Percentiles rank a stretch among this genome's conserved stretches.
phyloP scores from a whole-genome alignment of 2,329 filamentous ascomycete genomes.

The Daldinia sp. region DNA sequence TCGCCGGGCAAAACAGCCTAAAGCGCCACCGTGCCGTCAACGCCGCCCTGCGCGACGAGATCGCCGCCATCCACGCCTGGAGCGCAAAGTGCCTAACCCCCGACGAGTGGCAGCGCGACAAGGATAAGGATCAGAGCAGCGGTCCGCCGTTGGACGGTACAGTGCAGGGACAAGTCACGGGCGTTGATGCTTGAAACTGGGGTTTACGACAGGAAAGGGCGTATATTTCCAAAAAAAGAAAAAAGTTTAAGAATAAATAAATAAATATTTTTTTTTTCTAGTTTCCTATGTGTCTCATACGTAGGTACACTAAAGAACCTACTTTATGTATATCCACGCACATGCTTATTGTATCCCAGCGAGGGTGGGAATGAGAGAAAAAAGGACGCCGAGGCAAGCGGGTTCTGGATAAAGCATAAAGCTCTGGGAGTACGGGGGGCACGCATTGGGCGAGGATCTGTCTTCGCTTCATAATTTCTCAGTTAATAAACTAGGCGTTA shows the following conservation, averaged over 20 bases:
- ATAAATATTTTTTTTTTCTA: background rate
- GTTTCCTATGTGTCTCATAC: no score
- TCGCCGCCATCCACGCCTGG: conserved; percentile 92
- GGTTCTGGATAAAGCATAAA: background rate
- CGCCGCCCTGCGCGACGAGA: conserved; percentile 81
- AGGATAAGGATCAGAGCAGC: conserved; percentile 38
- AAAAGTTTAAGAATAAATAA: background rate
- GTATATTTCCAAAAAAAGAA: no score
- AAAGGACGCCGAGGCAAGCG: background rate
- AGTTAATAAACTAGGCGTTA: conserved; percentile 25
- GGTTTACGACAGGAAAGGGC: no score
- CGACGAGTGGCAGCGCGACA: conserved; percentile 82
- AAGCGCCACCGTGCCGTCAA: conserved; percentile 90
- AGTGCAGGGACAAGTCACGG: conserved; percentile 54
- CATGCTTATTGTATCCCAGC: background rate
- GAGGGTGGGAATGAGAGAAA: background rate
- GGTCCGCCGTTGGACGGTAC: conserved; percentile 56
- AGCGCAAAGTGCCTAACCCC: conserved; percentile 93
- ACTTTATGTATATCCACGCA: no score
- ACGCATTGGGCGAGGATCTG: background rate
- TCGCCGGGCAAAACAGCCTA: conserved; percentile 76
- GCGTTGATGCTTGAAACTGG: conserved; percentile 49
- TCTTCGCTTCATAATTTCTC: conserved; percentile 19
- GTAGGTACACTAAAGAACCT: no score
- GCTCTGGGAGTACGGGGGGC: background rate